Conservation (phyloP, 1,139 yeast species). For the Suhomyces maxii region DNA sequence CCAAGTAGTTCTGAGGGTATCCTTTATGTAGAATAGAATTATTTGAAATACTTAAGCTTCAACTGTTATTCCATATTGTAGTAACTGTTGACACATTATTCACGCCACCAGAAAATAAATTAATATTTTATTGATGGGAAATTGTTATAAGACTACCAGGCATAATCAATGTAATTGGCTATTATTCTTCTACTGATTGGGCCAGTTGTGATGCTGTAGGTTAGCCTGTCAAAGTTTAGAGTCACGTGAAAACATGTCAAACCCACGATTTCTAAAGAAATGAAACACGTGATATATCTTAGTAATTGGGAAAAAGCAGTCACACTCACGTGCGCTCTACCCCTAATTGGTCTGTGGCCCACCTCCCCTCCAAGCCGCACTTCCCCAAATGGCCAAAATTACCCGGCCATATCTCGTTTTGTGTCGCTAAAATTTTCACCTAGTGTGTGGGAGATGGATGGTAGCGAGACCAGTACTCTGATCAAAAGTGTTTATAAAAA, state of each 20-base stretch:
- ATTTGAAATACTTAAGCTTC: too few species aligned
- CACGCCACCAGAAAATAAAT: too few species aligned
- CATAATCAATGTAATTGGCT: too few species aligned
- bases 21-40: too few species aligned
- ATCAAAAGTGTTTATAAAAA: constrained; percentile 15
- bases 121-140: too few species aligned
- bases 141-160: too few species aligned
- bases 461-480: constrained; percentile 8
- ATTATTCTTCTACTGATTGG: too few species aligned
- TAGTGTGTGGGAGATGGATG: constrained; percentile 13
- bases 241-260: not conserved
- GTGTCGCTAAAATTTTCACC: constrained; percentile 15
- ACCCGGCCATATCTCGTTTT: constrained; percentile 8
- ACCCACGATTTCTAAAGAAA: not conserved
- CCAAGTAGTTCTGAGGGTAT: too few species aligned
- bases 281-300: not conserved
- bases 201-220: too few species aligned
- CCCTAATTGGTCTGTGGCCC: constrained; percentile 8
- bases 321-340: constrained; percentile 7
- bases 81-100: too few species aligned
- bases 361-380: constrained; percentile 8
- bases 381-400: constrained; percentile 1
- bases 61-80: too few species aligned
- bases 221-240: too few species aligned
- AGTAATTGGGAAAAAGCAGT: constrained; percentile 5